Evolutionary conservation across 2,329 filamentous ascomycete genomes (phyloP).

Genomic region (Cephalotrichum gorgonifer): DNA sequence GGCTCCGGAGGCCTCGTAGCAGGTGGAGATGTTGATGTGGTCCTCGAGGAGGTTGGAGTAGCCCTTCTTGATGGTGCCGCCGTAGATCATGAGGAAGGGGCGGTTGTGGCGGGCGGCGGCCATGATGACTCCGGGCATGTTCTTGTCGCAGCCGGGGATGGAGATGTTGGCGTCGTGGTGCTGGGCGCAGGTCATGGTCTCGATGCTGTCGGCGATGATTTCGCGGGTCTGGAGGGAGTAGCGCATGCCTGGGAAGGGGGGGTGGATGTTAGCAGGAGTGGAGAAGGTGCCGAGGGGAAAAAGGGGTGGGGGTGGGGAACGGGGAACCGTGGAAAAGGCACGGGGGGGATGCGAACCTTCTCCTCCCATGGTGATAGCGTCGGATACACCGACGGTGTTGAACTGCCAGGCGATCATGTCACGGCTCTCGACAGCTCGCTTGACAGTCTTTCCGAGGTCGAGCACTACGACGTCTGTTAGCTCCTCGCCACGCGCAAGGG

Average conservation of each 20-base stretch:
- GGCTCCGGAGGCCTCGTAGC: conserved; percentile 80
- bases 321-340: neutral
- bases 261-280: conserved; percentile 6
- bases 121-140: conserved; percentile 92
- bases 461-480: conserved; percentile 45
- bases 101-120: conserved; percentile 85
- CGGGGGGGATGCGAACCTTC: conserved; percentile 48
- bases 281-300: neutral
- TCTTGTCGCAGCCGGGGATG: conserved; percentile 93
- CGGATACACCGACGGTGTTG: conserved; percentile 80
- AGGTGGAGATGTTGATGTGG: conserved; percentile 78
- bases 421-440: conserved; percentile 67
- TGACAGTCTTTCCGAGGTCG: conserved; percentile 80
- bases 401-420: conserved; percentile 93
- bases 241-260: conserved; percentile 61
- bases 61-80: conserved; percentile 83
- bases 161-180: conserved; percentile 89
- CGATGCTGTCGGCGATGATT: conserved; percentile 88
- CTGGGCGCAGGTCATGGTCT: conserved; percentile 86
- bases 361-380: conserved; percentile 91
- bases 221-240: conserved; percentile 86
- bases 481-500: neutral
- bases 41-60: conserved; percentile 66
- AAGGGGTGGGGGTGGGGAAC: neutral
- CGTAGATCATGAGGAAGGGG: conserved; percentile 91